Evolutionary conservation across 2,329 filamentous ascomycete species (phyloP), one percentile per base, ranked within the genome.

Genomic region (Arthroderma sp.): DNA sequence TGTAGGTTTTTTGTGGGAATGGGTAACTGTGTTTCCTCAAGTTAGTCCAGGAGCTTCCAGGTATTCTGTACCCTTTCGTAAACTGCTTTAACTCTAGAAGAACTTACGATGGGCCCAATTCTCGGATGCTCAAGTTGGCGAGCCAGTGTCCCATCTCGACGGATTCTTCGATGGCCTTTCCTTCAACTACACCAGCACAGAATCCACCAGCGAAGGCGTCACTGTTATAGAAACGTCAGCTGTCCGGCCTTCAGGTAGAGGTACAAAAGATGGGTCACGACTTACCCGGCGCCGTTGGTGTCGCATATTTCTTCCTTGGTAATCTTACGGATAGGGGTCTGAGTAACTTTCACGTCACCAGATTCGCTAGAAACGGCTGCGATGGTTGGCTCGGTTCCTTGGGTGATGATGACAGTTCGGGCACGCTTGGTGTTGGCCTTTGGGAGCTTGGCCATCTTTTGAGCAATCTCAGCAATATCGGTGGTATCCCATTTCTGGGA

Each of bases 121-220:
- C 91, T 77, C 91, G 85, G 72, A 98, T 91, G 79, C 90, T 93
- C 68, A 95, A 79, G 69, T 86, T 86, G 54, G 93, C 93, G 64
- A 98, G 82, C 93, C 93, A 98, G 76, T 96, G 91, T 63, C 93
- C 93, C 81, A 93, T 88, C 72, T 96, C 87, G 65, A 98, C 81
- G 68, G 81, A 81, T 64, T 84, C 82, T 66, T 87, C 84, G 54
- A 98, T 79, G 56, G 82, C 71, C 78, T 93, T 88, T 73, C 87
- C 89, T 74, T 91, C 80, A 61, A 95, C 85, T 62, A 97, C 79
- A 69, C 91, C 93, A 56, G 93, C 93, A 58, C 88, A 79, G 76
- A 98, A 90, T 62, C 93, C 93, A 69, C 90, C 93, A 59, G 93
- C 91, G 68, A 98, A 98, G 56, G 93, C 91, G 71, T 98, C 93